Base-by-base conservation (phyloP, 2,329 filamentous ascomycete species). In the Colletotrichum lini region DNA sequence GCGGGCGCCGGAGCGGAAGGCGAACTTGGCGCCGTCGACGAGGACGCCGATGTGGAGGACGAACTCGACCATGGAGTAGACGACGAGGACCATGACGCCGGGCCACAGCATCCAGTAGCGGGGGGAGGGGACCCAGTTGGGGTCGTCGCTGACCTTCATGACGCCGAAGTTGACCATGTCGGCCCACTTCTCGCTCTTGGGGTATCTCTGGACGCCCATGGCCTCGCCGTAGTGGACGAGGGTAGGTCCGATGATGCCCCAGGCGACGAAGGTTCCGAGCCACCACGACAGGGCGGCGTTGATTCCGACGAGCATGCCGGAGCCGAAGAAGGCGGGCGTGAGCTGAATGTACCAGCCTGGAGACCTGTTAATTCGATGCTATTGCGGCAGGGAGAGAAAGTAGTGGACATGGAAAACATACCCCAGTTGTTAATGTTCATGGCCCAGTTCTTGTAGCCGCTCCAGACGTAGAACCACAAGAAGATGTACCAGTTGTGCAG, bases 301-400 rank as follows among this genome's bases (percentile, higher is more conserved):
- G 70, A 83, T 83, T 67, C 80, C 80, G 38, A 85, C 89, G 18
- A 84, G 84, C 13, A 84, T 80, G 26, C 82, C 82, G 35, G 81
- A 90, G 15, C 89, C 89, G 73, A 90, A 88, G 79, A 91, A 90
- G 50, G 89, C 89, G 0, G 89, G 89, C 0, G 88, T 90, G 73
- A 84, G 85, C 74, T 90, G 88, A 59, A 90, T 81, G 73, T 87
- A 82, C 89, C 89, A 91, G 18, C 87, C 56, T 59, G n/a, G 4
- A 45, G 6, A 18, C 30, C 10, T n/a, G 42, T 44, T 42, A 59
- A 21, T 18, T 59, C 3, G 16, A 45, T 4, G 56, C 13, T n/a
- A 4, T 56, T 13, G 9, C 30, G 1, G 30, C 30, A 30, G 16
- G n/a, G 23, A 26, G 4, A 4, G 1, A 13, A 5, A 38, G 1